These are phyloP conservation scores for Venturiaceae sp. DNA, from an alignment of 2,329 filamentous ascomycete genomes.

Conservation along the genomic window DNA sequence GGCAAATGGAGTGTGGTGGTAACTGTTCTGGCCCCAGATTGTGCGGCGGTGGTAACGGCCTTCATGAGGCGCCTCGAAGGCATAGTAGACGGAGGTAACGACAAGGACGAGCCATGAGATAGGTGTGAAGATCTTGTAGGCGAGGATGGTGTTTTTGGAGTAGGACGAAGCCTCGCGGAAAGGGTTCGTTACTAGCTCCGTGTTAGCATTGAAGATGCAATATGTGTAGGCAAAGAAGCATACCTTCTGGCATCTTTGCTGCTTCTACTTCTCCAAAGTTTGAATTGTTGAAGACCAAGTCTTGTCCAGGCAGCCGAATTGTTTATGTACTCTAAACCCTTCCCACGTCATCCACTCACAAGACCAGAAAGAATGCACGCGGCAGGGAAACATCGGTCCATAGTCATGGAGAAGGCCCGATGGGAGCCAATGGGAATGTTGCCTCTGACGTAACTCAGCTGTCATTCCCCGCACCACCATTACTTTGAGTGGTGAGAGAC, in stretches of 20 bases:
- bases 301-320: neutral
- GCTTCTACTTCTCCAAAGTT: neutral
- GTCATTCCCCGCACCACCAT: too few relatives aligned
- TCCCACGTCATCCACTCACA: neutral
- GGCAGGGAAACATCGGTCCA: too few relatives aligned
- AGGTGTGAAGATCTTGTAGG: constrained; percentile 68
- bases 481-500: neutral
- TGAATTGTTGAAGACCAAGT: neutral
- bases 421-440: too few relatives aligned
- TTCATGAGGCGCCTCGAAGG: constrained; percentile 49
- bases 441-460: too few relatives aligned
- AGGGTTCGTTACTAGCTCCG: constrained; percentile 6
- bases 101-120: constrained; percentile 67
- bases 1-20: constrained; percentile 62
- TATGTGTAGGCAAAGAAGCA: neutral
- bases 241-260: neutral
- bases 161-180: constrained; percentile 1
- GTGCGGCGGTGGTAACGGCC: constrained; percentile 33
- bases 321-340: neutral
- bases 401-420: neutral
- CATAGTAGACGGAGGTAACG: constrained; percentile 65
- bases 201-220: neutral
- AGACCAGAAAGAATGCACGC: neutral
- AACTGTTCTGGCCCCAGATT: constrained; percentile 67
- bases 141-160: constrained; percentile 41